Evolutionary conservation across 352 stramenopile species (phyloP).

Genomic region (Phytophthora capsici): DNA sequence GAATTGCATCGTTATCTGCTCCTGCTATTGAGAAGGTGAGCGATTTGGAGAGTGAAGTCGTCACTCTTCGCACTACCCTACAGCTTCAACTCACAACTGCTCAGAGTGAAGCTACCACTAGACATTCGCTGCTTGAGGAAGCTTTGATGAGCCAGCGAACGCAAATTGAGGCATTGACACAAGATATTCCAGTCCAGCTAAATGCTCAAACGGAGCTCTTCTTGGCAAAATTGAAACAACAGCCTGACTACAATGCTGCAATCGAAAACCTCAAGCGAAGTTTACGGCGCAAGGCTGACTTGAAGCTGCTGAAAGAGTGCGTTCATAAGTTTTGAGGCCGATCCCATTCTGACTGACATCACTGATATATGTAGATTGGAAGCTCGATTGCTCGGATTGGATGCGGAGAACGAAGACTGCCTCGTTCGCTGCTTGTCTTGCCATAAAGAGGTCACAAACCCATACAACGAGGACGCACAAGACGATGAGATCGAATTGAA

Average conservation of each 20-base stretch:
- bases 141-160: conserved; percentile 41
- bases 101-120: conserved; percentile 35
- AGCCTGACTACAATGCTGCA: conserved; percentile 49
- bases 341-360: not conserved
- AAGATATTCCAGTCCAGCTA: conserved; percentile 38
- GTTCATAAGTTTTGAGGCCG: not conserved
- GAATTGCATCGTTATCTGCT: conserved; percentile 40
- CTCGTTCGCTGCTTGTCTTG: conserved; percentile 74
- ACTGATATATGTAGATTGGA: conserved; percentile 48
- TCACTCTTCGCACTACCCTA: conserved; percentile 37
- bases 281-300: conserved; percentile 63
- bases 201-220: conserved; percentile 39
- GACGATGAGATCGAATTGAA: conserved; percentile 32
- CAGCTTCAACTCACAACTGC: conserved; percentile 45
- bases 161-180: conserved; percentile 35
- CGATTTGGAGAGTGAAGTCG: conserved; percentile 50
- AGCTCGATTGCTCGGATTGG: conserved; percentile 51
- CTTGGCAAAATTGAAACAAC: conserved; percentile 46
- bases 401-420: conserved; percentile 66
- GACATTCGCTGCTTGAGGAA: conserved; percentile 37
- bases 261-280: conserved; percentile 52
- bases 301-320: conserved; percentile 72
- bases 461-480: conserved; percentile 18
- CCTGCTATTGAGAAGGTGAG: conserved; percentile 53
- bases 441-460: conserved; percentile 62